These are phyloP conservation scores for Taxillus chinensis DNA, from an alignment of 164 flowering plant genomes.

Conservation along the genomic window DNA sequence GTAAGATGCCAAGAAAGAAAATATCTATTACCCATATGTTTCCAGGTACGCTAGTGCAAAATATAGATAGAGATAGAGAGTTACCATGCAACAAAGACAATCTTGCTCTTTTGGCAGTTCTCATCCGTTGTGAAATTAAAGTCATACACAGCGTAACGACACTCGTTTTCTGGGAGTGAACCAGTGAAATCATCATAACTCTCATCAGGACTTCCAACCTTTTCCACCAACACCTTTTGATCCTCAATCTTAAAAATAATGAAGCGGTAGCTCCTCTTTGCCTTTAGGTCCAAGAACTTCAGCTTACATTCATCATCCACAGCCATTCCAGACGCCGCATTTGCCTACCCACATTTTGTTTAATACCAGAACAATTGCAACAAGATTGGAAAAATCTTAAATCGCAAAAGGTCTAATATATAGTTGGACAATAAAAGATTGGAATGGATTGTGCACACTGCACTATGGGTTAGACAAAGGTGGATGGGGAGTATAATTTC, in stretches of 20 bases:
- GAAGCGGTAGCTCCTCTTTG: conserved; percentile 59
- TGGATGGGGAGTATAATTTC: no score
- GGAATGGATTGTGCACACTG: no score
- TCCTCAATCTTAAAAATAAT: conserved; percentile 61
- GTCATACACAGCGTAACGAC: conserved; percentile 75
- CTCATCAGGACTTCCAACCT: conserved; percentile 46
- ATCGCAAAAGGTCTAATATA: no score
- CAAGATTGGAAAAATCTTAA: neutral
- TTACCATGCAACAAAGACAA: conserved; percentile 81
- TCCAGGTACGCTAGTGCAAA: no score
- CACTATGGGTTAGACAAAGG: no score
- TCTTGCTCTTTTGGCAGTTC: conserved; percentile 87
- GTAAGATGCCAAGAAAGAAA: no score
- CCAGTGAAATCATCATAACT: conserved; percentile 56
- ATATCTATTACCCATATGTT: no score
- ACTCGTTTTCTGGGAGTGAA: conserved; percentile 56
- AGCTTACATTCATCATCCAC: conserved; percentile 68
- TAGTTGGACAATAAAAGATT: no score
- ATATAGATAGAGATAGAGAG: no score
- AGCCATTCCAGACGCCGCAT: conserved; percentile 79
- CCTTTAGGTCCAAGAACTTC: conserved; percentile 59
- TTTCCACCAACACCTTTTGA: conserved; percentile 60
- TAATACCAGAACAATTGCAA: neutral
- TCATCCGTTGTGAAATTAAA: conserved; percentile 68
- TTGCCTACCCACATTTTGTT: conserved; percentile 29